Conservation (phyloP, 495 filamentous ascomycete genomes). For the Talaromyces liani region DNA sequence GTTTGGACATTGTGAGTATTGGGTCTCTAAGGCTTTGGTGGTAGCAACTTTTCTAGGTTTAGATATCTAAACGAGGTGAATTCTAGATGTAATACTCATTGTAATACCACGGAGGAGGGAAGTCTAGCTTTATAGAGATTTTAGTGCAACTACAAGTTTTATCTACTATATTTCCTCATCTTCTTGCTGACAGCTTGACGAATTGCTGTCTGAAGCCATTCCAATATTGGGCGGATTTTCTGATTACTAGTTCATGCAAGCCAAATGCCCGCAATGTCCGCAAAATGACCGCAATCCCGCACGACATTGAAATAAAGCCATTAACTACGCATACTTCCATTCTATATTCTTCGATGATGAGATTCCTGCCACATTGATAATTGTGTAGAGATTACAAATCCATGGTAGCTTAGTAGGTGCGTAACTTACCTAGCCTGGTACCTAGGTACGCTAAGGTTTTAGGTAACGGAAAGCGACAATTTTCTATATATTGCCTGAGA, state of each 20-base stretch:
- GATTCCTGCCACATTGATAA: background rate
- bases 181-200: background rate
- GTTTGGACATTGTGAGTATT: constrained; percentile 7
- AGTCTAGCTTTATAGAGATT: background rate
- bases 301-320: background rate
- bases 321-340: background rate
- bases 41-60: background rate
- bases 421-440: too few species aligned
- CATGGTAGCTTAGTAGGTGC: background rate
- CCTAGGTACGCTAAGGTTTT: background rate
- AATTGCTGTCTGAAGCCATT: background rate
- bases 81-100: background rate
- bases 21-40: background rate
- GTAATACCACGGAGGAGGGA: background rate
- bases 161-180: background rate
- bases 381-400: background rate
- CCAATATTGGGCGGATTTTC: background rate
- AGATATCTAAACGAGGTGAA: background rate
- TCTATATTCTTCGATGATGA: background rate
- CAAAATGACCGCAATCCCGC: background rate
- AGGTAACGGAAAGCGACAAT: background rate
- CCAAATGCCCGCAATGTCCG: background rate
- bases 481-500: background rate
- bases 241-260: background rate
- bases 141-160: background rate